These are phyloP conservation scores for Neopestalotiopsis sp. DNA, from an alignment of 2,329 filamentous ascomycete genomes.

Conservation along the genomic window DNA sequence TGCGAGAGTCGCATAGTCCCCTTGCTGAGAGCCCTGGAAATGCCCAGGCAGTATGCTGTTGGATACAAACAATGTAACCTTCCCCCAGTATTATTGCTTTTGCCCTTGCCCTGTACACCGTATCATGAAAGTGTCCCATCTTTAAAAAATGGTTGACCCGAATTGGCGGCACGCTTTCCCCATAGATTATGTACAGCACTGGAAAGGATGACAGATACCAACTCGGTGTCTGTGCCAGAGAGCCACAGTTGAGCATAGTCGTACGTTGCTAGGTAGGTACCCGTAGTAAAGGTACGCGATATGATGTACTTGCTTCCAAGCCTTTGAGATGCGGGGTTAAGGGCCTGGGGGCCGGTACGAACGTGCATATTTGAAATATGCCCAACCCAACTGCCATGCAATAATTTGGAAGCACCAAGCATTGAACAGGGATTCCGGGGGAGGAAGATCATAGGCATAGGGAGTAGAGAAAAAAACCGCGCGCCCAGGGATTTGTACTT, in stretches of 20 bases:
- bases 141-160: neutral
- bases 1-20: neutral
- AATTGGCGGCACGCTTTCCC: neutral
- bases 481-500: neutral
- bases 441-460: too few species aligned
- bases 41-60: neutral
- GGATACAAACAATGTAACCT: too few species aligned
- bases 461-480: conserved; percentile 5
- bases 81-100: neutral
- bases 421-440: too few species aligned
- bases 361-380: neutral
- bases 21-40: neutral
- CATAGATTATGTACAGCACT: neutral
- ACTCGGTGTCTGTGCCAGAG: neutral
- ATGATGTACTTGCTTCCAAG: neutral
- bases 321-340: conserved; percentile 11
- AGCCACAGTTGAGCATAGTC: neutral
- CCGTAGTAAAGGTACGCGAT: neutral
- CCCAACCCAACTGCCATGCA: conserved; percentile 9
- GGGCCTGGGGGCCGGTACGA: neutral
- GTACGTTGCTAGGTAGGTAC: too few species aligned
- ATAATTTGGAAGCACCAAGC: neutral
- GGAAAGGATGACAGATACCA: neutral
- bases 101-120: neutral
- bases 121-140: neutral